Percentiles rank a stretch among this genome's conserved stretches.
Evolutionary conservation across 345 rosid species (phyloP).

Genomic region (Eucalyptus curtisii): DNA sequence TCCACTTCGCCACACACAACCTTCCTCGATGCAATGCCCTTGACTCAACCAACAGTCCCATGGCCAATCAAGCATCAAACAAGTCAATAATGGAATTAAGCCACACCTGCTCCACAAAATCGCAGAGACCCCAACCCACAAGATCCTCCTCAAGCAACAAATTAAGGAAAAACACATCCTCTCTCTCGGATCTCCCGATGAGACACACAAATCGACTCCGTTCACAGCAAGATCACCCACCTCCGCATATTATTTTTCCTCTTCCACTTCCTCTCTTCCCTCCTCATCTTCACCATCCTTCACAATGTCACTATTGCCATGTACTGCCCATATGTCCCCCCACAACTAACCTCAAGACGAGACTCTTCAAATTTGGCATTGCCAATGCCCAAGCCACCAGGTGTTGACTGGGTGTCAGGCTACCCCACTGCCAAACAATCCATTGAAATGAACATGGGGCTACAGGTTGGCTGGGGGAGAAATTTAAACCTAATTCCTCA

Average conservation of each 20-base stretch:
- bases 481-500: background rate
- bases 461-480: background rate
- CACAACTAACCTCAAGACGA: background rate
- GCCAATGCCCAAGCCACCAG: background rate
- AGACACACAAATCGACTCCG: conserved; percentile 31
- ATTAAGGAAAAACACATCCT: conserved; percentile 78
- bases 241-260: background rate
- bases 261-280: background rate
- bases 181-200: conserved; percentile 42
- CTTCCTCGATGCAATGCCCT: background rate
- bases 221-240: background rate
- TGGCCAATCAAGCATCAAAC: background rate
- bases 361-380: background rate
- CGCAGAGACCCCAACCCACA: conserved; percentile 71
- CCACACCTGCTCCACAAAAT: conserved; percentile 83
- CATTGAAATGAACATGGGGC: background rate
- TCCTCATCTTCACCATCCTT: background rate
- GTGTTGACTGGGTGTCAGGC: background rate
- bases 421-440: background rate
- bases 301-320: background rate
- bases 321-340: background rate
- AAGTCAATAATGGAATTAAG: background rate
- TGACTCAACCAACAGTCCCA: background rate
- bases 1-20: background rate
- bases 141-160: conserved; percentile 90